Evolutionary conservation across 108 stramenopile genomes (phyloP), one percentile per base, ranked within the genome.

Genomic region (Cyclotella sp.): DNA sequence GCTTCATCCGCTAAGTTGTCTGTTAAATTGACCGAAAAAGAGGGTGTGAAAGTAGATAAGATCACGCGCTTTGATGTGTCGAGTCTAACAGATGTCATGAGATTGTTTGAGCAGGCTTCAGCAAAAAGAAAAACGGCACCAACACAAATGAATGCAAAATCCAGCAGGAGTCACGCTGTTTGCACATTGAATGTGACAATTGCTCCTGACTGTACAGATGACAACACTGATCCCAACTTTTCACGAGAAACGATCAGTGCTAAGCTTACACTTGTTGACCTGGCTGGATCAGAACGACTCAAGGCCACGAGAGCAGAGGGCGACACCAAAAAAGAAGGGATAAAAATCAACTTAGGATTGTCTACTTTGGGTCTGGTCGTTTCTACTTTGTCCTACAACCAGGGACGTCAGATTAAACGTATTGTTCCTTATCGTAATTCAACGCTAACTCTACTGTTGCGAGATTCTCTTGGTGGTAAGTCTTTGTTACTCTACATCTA

Each of bases 361-460:
- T 85, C 98, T 18, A 96, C 97, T 21, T 75, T 99, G 47, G 99
- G 98, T 13, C 98, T 98, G 73, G 97, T 97, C 45, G 98, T 99
- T 77, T 97, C 97, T 42, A 97, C 98, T 0, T 75, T 99, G 12
- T 98, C 70, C 0, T 55, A 70, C 24, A 58, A 11, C 2, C 57
- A 58, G 1, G n/a, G 15, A 44, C 42, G 70, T 34, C 8, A 21
- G 0, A 55, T 78, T 28, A 70, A 70, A 49, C 68, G 72, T 19
- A 69, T 46, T 63, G 29, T 93, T 15, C 91, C 91, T 11, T 95
- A 94, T 72, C 77, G 95, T 0, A 90, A 94, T 73, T 90, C 89
- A 46, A 86, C 86, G 67, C 76, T 96, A 34, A 96, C 96, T 0
- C 73, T 91, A 30, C 73, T 96, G 67, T 72, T 96, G 40, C 86